Conservation (phyloP, 2,329 filamentous ascomycete genomes). For the Cladophialophora chaetospira region DNA sequence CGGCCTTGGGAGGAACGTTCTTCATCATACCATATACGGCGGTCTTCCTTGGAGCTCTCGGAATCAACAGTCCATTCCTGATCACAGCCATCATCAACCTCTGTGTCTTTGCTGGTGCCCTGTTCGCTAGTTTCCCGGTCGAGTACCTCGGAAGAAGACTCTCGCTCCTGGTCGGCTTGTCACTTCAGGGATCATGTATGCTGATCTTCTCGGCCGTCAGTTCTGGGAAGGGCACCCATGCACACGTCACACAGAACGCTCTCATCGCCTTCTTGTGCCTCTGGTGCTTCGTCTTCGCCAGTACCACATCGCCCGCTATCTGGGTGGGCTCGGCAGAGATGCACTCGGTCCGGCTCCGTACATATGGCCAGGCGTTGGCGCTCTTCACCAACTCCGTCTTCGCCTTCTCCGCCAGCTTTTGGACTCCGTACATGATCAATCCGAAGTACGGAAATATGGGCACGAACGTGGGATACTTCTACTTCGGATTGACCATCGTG, state of each 20-base stretch:
- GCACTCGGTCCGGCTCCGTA: neutral
- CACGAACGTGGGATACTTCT: constrained; percentile 37
- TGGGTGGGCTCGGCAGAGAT: constrained; percentile 1
- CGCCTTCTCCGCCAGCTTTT: neutral
- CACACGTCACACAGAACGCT: neutral
- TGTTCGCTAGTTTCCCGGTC: neutral
- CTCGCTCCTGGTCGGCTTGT: neutral
- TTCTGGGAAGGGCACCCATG: neutral
- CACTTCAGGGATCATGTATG: neutral
- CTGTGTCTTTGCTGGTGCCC: neutral
- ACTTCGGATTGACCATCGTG: constrained; percentile 12
- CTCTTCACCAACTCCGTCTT: neutral
- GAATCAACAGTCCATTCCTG: neutral
- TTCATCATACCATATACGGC: neutral
- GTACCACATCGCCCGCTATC: neutral
- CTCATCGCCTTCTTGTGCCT: neutral
- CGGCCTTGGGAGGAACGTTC: neutral
- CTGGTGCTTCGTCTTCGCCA: neutral
- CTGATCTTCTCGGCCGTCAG: neutral
- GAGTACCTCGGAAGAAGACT: neutral
- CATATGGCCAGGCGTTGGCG: constrained; percentile 1
- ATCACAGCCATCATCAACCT: neutral
- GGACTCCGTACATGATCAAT: constrained; percentile 27
- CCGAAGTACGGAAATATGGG: constrained; percentile 35
- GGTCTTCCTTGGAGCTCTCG: neutral